Evolutionary conservation across 1,284 basidiomycete species (phyloP).

Genomic region (Somion occarium): DNA sequence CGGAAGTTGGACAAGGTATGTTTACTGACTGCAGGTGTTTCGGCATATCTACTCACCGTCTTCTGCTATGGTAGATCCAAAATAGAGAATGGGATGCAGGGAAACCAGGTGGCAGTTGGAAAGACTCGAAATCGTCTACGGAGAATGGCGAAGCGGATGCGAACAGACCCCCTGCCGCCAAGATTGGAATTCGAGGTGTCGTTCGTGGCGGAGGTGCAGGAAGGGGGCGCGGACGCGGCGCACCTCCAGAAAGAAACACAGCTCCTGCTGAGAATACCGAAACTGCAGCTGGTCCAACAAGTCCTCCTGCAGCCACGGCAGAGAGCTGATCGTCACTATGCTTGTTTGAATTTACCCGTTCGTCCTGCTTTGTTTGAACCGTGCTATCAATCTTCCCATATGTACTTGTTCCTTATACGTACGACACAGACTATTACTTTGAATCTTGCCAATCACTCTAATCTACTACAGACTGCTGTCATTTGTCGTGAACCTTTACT

Average conservation of each 20-base stretch:
- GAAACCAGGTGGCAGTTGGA: conserved; percentile 50
- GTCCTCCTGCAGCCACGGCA: neutral
- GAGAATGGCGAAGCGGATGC: conserved; percentile 11
- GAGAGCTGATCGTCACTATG: neutral
- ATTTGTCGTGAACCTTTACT: no score
- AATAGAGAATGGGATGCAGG: conserved; percentile 80
- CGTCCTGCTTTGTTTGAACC: neutral
- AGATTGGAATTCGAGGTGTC: conserved; percentile 24
- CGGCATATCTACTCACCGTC: neutral
- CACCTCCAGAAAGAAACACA: conserved; percentile 4
- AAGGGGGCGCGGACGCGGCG: conserved; percentile 22
- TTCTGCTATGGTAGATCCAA: conserved; percentile 31
- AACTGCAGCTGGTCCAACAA: neutral
- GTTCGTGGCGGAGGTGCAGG: conserved; percentile 26
- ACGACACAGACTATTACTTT: no score
- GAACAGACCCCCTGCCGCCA: conserved; percentile 15
- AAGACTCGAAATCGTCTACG: conserved; percentile 21
- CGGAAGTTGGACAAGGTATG: conserved; percentile 67
- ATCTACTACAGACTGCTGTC: no score
- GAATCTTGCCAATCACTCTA: no score
- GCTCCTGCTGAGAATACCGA: neutral
- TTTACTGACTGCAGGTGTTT: neutral
- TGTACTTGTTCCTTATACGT: neutral
- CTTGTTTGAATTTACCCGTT: neutral
- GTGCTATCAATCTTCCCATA: neutral